Evolutionary conservation across 495 filamentous ascomycete genomes (phyloP).

Genomic region (Astrothelium subdiscretum): DNA sequence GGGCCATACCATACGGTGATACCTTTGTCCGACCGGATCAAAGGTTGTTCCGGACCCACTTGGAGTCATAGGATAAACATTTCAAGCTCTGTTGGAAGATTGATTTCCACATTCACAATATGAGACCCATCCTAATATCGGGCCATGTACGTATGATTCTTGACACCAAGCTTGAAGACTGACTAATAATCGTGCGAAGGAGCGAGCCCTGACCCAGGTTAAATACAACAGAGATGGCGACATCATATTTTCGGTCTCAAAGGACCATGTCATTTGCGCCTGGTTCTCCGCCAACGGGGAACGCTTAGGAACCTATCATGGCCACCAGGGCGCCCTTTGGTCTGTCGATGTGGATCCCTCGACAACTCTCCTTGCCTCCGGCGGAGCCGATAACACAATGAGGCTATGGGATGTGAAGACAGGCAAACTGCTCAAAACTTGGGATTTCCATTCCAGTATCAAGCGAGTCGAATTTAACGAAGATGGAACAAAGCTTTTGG

Average conservation of each 20-base stretch:
- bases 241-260: slow-evolving; percentile 91
- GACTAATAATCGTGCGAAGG: slow-evolving; percentile 37
- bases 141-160: slow-evolving; percentile 58
- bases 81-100: not conserved
- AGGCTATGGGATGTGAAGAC: slow-evolving; percentile 93
- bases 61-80: not conserved
- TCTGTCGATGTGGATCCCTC: slow-evolving; percentile 96
- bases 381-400: slow-evolving; percentile 95
- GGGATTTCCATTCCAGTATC: slow-evolving; percentile 92
- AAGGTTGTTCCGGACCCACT: not conserved
- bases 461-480: slow-evolving; percentile 94
- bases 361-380: slow-evolving; percentile 82
- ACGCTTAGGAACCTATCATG: slow-evolving; percentile 83
- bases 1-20: too few relatives aligned
- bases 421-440: slow-evolving; percentile 84
- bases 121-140: slow-evolving; percentile 91
- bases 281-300: slow-evolving; percentile 57
- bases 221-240: slow-evolving; percentile 96
- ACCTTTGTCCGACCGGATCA: not conserved
- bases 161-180: not conserved
- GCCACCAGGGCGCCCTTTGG: slow-evolving; percentile 97
- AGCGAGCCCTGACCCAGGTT: slow-evolving; percentile 96
- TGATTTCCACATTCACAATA: slow-evolving; percentile 24
- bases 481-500: slow-evolving; percentile 77
- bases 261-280: slow-evolving; percentile 88